Evolutionary conservation across 2,329 filamentous ascomycete genomes (phyloP).

Genomic region (Colletotrichum godetiae): DNA sequence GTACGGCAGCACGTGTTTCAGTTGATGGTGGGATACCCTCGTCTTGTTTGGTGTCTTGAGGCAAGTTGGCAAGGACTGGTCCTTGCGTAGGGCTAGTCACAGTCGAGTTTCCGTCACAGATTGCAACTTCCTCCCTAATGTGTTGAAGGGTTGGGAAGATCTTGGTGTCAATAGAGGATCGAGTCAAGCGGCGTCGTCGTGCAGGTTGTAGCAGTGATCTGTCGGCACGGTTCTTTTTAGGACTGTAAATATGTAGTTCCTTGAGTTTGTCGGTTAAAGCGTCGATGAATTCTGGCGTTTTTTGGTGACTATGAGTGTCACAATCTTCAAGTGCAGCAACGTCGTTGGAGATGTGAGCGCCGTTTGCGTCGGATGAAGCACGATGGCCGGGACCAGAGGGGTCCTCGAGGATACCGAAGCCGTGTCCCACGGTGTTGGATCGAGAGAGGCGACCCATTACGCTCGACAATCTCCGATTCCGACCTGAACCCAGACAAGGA

Average conservation of each 20-base stretch:
- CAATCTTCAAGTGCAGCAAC: constrained; percentile 43
- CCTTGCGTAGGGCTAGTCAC: constrained; percentile 25
- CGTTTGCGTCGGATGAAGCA: constrained; percentile 10
- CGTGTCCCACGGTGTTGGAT: constrained; percentile 25
- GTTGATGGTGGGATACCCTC: constrained; percentile 27
- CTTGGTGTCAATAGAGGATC: constrained; percentile 17
- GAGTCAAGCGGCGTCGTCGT: not conserved
- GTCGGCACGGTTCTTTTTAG: constrained; percentile 22
- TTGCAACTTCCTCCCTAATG: constrained; percentile 20
- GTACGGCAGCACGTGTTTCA: constrained; percentile 24
- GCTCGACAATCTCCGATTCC: constrained; percentile 31
- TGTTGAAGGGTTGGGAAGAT: constrained; percentile 8
- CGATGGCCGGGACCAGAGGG: constrained; percentile 9
- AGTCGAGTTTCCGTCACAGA: constrained; percentile 3
- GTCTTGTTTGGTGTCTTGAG: constrained; percentile 8
- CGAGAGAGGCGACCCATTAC: constrained; percentile 24
- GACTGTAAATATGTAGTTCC: constrained; percentile 44
- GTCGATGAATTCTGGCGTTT: constrained; percentile 41
- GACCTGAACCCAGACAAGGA: constrained; percentile 26
- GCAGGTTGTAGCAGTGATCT: constrained; percentile 14
- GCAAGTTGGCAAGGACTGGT: constrained; percentile 10
- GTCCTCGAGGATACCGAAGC: constrained; percentile 25
- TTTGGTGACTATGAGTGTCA: constrained; percentile 42
- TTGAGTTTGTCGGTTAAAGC: constrained; percentile 46
- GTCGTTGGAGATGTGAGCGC: not conserved